Evolutionary conservation across 1,139 yeast genomes (phyloP).

Genomic region (Geotrichum candidum): DNA sequence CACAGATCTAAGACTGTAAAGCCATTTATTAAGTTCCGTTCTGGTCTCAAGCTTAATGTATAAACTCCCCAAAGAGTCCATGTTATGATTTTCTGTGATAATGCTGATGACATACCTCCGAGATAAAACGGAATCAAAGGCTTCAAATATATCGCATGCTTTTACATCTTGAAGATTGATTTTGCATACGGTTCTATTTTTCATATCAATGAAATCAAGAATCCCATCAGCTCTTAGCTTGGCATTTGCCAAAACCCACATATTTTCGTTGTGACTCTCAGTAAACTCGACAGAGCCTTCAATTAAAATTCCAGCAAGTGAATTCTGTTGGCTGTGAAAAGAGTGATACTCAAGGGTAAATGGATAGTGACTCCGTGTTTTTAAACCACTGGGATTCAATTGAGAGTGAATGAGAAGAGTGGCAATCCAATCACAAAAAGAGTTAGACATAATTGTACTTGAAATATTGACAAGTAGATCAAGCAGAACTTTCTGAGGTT

Average conservation of each 20-base stretch:
- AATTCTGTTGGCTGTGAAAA: background rate
- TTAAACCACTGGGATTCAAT: constrained; percentile 10
- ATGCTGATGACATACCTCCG: constrained; percentile 1
- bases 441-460: background rate
- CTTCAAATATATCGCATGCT: constrained; percentile 3
- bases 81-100: background rate
- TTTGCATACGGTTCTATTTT: background rate
- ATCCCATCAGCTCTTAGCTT: constrained; percentile 3
- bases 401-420: constrained; percentile 12
- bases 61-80: background rate
- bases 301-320: background rate
- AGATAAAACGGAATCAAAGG: constrained; percentile 10
- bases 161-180: background rate
- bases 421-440: constrained; percentile 7
- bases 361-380: constrained; percentile 8
- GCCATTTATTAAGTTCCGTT: constrained; percentile 51
- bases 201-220: background rate
- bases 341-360: background rate
- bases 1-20: constrained; percentile 63
- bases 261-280: background rate
- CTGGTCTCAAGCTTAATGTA: constrained; percentile 6
- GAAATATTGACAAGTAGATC: background rate
- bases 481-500: background rate
- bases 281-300: background rate
- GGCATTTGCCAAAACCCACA: constrained; percentile 9